phyloP scores from a whole-genome alignment of 495 filamentous ascomycete genomes.

The Aspergillus haitiensis region DNA sequence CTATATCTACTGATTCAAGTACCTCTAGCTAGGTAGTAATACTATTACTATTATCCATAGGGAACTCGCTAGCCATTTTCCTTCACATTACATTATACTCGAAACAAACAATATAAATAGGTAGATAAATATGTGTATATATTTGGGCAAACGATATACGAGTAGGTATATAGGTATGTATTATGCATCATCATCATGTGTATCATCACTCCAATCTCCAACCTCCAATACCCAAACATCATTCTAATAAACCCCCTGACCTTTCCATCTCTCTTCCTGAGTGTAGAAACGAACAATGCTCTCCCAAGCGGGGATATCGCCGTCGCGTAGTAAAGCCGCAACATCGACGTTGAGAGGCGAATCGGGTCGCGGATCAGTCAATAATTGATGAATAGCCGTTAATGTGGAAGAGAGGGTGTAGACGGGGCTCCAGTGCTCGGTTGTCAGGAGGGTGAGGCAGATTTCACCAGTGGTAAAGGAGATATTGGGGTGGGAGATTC shows the following conservation, averaged over 20 bases:
- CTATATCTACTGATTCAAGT: too few relatives aligned
- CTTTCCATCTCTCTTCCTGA: slow-evolving; percentile 47
- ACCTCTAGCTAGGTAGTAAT: too few relatives aligned
- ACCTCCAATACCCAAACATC: background rate
- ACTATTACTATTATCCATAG: too few relatives aligned
- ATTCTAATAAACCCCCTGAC: slow-evolving; percentile 8
- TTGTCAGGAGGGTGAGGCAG: slow-evolving; percentile 81
- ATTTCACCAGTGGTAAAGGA: slow-evolving; percentile 82
- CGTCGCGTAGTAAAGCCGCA: slow-evolving; percentile 70
- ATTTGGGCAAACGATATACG: too few relatives aligned
- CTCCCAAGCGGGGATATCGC: slow-evolving; percentile 76
- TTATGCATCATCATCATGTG: background rate
- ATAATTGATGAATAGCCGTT: slow-evolving; percentile 73
- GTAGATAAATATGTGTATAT: too few relatives aligned
- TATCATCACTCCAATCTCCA: slow-evolving; percentile 1
- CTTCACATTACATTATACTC: too few relatives aligned
- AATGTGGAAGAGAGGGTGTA: slow-evolving; percentile 79
- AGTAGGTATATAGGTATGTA: background rate
- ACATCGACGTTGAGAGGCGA: slow-evolving; percentile 89
- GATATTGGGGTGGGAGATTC: slow-evolving; percentile 85
- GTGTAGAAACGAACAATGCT: slow-evolving; percentile 81
- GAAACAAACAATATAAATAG: background rate
- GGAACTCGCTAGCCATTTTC: too few relatives aligned
- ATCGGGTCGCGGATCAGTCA: slow-evolving; percentile 74
- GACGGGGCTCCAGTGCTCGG: slow-evolving; percentile 77